Evolutionary conservation across 1,284 basidiomycete genomes (phyloP), one percentile per base, ranked within the genome.

Genomic region (Trichosporon sp.): DNA sequence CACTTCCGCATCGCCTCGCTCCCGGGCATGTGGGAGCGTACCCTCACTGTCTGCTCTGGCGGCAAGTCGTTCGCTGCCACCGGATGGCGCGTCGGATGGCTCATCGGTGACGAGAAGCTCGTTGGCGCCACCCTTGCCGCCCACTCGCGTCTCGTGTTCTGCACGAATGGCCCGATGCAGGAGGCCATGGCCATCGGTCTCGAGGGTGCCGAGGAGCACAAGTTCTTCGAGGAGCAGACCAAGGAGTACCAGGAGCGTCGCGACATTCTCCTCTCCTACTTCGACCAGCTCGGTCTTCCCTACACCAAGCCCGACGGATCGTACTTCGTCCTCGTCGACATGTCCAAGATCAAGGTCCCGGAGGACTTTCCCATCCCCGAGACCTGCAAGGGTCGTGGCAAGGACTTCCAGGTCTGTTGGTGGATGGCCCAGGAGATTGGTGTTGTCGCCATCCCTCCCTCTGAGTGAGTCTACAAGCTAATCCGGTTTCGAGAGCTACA

Each of bases 21-120:
- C 37, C 94, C 94, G 8, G 93, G 94, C n/a, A 97, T 98, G 94
- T 99, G 96, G 96, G 93, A 98, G 76, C 90, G 92, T 54, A 94
- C 93, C 0, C 86, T 94, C 68, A 93, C 92, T 1, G 89, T 94
- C 59, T 89, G 90, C 32, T 92, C 91, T 8, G 92, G 90, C 11
- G 92, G 92, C 75, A 91, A 95, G 86, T 90, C 93, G n/a, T 99
- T 99, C 83, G 93, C 96, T 16, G 94, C 94, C 7, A 99, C 97
- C 1, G 97, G 97, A 31, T 99, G 96, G 96, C 90, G 97, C 70
- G 89, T 99, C 31, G 97, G 83, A 78, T 99, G 95, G 95, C 88
- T 96, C 12, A 91, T 99, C 74, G 97, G 92, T 5, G 93, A 94
- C 4, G 81, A 88, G 26, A 90, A 89, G 51, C 92, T 99, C 77